These are phyloP conservation scores for Rhododendron henanense DNA, from an alignment of 148 eudicot genomes.

Conservation along the genomic window DNA sequence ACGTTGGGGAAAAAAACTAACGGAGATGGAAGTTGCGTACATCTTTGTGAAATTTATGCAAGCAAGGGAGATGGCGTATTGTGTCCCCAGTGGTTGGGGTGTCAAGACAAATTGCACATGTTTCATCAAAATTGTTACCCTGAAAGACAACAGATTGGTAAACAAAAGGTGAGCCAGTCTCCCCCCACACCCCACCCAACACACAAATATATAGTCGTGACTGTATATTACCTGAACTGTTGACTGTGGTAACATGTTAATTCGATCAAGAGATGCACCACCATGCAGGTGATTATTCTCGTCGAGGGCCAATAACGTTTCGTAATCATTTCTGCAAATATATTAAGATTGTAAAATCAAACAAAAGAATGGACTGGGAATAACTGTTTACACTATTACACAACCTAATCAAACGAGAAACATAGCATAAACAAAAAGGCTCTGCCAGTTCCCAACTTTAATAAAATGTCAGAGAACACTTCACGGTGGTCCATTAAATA, in stretches of 20 bases:
- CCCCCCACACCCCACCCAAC: neutral
- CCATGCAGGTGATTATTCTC: constrained; percentile 78
- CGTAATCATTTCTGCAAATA: constrained; percentile 68
- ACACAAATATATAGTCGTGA: neutral
- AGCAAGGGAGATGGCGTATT: constrained; percentile 94
- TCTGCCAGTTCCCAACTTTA: neutral
- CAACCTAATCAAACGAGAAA: neutral
- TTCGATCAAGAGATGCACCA: constrained; percentile 63
- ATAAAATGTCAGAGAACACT: neutral
- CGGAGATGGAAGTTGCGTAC: constrained; percentile 27
- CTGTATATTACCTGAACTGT: constrained; percentile 53
- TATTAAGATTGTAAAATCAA: neutral
- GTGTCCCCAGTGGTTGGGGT: constrained; percentile 74
- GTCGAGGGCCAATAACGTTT: constrained; percentile 89
- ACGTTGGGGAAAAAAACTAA: neutral
- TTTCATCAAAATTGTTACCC: constrained; percentile 55
- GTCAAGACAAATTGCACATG: constrained; percentile 88
- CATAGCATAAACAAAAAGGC: neutral
- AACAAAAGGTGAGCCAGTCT: neutral
- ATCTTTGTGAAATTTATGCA: constrained; percentile 98
- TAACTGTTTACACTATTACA: neutral
- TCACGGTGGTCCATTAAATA: neutral
- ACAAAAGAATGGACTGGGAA: neutral
- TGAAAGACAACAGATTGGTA: constrained; percentile 26
- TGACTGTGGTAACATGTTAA: constrained; percentile 68